phyloP scores from a whole-genome alignment of 139 green algal species.

The Axilococcus clingmanii region DNA sequence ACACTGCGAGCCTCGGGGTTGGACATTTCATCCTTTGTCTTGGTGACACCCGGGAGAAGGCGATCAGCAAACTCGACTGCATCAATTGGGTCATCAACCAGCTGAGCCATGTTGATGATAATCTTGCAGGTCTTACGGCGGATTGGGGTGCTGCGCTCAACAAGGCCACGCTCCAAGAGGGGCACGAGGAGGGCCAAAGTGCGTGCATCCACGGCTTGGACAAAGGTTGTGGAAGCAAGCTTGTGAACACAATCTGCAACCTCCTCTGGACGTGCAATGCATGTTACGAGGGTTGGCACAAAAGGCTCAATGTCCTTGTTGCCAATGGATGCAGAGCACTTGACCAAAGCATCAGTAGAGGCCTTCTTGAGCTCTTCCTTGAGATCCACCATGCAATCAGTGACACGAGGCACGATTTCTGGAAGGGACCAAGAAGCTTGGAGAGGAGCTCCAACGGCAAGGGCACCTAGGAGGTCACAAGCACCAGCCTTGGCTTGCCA shows the following conservation, averaged over 20 bases:
- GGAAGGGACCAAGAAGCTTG: constrained; percentile 52
- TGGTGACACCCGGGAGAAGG: constrained; percentile 64
- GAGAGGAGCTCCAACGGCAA: constrained; percentile 39
- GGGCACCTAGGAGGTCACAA: constrained; percentile 43
- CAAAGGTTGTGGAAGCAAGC: constrained; percentile 82
- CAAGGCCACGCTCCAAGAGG: constrained; percentile 75
- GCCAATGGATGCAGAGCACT: constrained; percentile 41
- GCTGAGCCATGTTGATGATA: constrained; percentile 91
- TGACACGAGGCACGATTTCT: constrained; percentile 65
- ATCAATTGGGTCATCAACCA: constrained; percentile 43
- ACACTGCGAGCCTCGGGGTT: constrained; percentile 82
- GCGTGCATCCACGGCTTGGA: constrained; percentile 52
- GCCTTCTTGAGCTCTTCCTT: constrained; percentile 50
- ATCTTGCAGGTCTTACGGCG: constrained; percentile 81
- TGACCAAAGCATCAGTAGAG: constrained; percentile 28
- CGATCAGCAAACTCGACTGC: constrained; percentile 77
- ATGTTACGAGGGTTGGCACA: constrained; percentile 72
- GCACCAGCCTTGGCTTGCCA: constrained; percentile 67
- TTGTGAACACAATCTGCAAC: constrained; percentile 82
- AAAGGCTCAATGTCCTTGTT: constrained; percentile 87
- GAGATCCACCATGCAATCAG: constrained; percentile 52
- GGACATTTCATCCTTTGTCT: constrained; percentile 65
- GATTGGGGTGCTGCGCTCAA: constrained; percentile 74
- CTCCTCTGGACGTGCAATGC: constrained; percentile 61
- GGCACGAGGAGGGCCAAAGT: constrained; percentile 82